phyloP scores from a whole-genome alignment of 108 stramenopile genomes.

The Nannochloropsis granulata region DNA sequence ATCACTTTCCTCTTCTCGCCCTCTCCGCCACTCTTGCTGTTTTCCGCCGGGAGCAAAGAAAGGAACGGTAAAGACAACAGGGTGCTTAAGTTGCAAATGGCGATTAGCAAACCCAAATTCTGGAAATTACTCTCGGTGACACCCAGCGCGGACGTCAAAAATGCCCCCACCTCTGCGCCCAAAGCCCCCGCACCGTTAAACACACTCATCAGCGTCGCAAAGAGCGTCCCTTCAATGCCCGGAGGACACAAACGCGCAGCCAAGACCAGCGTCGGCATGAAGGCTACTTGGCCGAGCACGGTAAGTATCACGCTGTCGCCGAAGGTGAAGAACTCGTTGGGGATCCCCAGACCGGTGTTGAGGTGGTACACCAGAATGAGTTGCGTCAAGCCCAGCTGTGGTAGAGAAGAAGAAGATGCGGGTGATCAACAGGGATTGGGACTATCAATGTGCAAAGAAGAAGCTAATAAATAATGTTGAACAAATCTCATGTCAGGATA shows the following conservation, averaged over 20 bases:
- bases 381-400: background rate
- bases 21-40: background rate
- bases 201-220: constrained; percentile 81
- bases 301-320: constrained; percentile 75
- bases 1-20: no score
- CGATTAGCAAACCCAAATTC: constrained; percentile 59
- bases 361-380: background rate
- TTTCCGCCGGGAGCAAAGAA: background rate
- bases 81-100: constrained; percentile 69
- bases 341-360: constrained; percentile 48
- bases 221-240: constrained; percentile 81
- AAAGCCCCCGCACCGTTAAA: constrained; percentile 73
- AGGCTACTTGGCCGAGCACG: constrained; percentile 64
- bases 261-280: constrained; percentile 79
- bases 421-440: no score
- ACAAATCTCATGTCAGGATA: no score
- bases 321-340: constrained; percentile 73
- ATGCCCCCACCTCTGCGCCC: constrained; percentile 71
- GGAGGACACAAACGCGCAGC: constrained; percentile 76
- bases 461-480: background rate
- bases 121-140: constrained; percentile 72
- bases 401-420: background rate
- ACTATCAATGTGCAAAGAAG: background rate
- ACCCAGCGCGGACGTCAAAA: constrained; percentile 58
- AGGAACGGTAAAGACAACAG: constrained; percentile 65